phyloP scores from a whole-genome alignment of 164 flowering plant genomes.

The Vitis amurensis region DNA sequence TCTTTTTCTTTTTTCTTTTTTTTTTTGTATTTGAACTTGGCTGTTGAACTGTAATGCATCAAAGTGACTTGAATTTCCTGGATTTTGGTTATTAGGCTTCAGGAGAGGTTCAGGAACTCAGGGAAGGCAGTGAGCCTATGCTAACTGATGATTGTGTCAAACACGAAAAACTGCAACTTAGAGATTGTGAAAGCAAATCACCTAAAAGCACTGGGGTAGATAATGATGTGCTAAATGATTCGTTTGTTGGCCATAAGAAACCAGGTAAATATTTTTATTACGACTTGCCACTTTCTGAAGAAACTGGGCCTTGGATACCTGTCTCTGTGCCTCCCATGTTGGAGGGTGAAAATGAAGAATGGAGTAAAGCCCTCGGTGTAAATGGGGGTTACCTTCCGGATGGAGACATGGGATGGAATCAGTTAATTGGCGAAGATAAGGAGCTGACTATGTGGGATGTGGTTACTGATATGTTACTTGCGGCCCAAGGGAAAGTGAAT shows the following conservation, averaged over 20 bases:
- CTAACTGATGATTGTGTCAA: neutral
- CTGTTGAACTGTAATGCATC: neutral
- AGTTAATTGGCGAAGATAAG: slow-evolving; percentile 56
- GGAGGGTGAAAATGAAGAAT: slow-evolving; percentile 65
- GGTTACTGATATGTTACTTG: slow-evolving; percentile 79
- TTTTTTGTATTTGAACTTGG: no score
- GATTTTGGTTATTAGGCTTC: slow-evolving; percentile 4
- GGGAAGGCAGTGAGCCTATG: neutral
- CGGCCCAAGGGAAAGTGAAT: slow-evolving; percentile 74
- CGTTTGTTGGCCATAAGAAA: slow-evolving; percentile 20
- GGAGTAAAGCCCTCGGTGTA: slow-evolving; percentile 50
- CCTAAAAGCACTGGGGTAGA: neutral
- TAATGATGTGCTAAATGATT: neutral
- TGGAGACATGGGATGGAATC: slow-evolving; percentile 80
- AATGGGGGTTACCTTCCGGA: slow-evolving; percentile 87
- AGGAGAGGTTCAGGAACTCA: slow-evolving; percentile 1
- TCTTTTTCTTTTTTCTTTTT: neutral
- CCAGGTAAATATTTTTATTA: slow-evolving; percentile 69
- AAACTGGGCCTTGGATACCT: slow-evolving; percentile 96
- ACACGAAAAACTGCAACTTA: neutral
- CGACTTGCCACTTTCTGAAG: slow-evolving; percentile 78
- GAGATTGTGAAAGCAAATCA: slow-evolving; percentile 5
- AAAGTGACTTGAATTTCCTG: neutral
- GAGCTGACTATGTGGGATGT: slow-evolving; percentile 99
- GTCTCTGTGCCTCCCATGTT: slow-evolving; percentile 96